Conservation (phyloP, 2,329 filamentous ascomycete genomes). For the Epichloe sibirici region DNA sequence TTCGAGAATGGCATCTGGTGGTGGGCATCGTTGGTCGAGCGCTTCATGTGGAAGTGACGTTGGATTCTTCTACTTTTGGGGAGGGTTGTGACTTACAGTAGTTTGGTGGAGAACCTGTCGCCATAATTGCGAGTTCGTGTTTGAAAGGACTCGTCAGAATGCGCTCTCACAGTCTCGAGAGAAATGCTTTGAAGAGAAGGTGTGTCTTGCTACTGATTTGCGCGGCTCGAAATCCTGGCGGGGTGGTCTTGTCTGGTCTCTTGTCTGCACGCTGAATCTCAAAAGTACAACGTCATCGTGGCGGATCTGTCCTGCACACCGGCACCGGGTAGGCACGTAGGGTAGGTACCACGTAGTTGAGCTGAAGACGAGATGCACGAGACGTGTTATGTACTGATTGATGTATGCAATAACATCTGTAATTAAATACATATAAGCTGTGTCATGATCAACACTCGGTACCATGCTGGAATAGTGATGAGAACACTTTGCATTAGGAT, state of each 20-base stretch:
- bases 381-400: too few species aligned
- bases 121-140: constrained; percentile 15
- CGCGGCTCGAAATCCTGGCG: neutral
- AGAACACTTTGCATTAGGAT: too few species aligned
- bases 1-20: constrained; percentile 59
- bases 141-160: neutral
- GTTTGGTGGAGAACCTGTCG: constrained; percentile 35
- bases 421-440: too few species aligned
- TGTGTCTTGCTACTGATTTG: neutral
- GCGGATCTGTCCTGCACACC: constrained; percentile 12
- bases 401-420: too few species aligned
- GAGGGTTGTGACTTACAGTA: constrained; percentile 37
- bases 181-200: neutral
- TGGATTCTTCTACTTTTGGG: too few species aligned
- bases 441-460: too few species aligned
- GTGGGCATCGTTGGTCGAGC: neutral
- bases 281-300: constrained; percentile 26
- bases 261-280: too few species aligned
- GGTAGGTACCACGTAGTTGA: too few species aligned
- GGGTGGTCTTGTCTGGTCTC: neutral
- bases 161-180: neutral
- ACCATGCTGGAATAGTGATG: too few species aligned
- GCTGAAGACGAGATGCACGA: too few species aligned
- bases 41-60: neutral
- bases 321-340: too few species aligned